phyloP scores from a whole-genome alignment of 2,329 filamentous ascomycete genomes.

The Boeremia lycopersici region DNA sequence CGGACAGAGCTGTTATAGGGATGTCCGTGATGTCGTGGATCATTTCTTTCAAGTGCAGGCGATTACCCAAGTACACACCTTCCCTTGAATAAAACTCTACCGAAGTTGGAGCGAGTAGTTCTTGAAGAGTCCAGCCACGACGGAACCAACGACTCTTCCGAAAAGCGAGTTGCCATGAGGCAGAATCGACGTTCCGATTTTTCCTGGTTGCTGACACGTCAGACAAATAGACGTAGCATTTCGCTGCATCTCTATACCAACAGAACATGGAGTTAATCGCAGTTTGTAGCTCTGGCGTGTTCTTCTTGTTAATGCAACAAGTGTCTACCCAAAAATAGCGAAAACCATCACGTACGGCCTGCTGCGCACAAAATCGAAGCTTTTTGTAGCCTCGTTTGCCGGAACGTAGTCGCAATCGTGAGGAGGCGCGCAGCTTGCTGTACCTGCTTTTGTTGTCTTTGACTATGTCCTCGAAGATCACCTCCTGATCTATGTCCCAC shows the following conservation, averaged over 20 bases:
- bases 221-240: slow-evolving; percentile 27
- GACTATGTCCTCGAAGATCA: slow-evolving; percentile 14
- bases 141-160: slow-evolving; percentile 22
- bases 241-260: slow-evolving; percentile 21
- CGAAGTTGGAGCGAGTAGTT: slow-evolving; percentile 19
- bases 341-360: slow-evolving; percentile 17
- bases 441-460: neutral
- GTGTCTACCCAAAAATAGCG: slow-evolving; percentile 24
- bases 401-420: neutral
- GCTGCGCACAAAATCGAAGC: slow-evolving; percentile 22
- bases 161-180: slow-evolving; percentile 12
- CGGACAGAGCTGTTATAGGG: slow-evolving; percentile 12
- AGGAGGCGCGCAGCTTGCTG: neutral
- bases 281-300: slow-evolving; percentile 14
- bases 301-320: slow-evolving; percentile 26
- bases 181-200: neutral
- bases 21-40: slow-evolving; percentile 20
- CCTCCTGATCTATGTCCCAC: slow-evolving; percentile 17
- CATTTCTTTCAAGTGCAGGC: slow-evolving; percentile 1
- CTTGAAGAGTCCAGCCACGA: slow-evolving; percentile 28
- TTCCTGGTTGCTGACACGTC: slow-evolving; percentile 11
- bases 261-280: slow-evolving; percentile 29
- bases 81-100: slow-evolving; percentile 24
- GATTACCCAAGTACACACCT: slow-evolving; percentile 10
- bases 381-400: slow-evolving; percentile 9